Base-by-base conservation (phyloP, 192 early-diverging fungal genomes). In the Phycomyces blakesleeanus region DNA sequence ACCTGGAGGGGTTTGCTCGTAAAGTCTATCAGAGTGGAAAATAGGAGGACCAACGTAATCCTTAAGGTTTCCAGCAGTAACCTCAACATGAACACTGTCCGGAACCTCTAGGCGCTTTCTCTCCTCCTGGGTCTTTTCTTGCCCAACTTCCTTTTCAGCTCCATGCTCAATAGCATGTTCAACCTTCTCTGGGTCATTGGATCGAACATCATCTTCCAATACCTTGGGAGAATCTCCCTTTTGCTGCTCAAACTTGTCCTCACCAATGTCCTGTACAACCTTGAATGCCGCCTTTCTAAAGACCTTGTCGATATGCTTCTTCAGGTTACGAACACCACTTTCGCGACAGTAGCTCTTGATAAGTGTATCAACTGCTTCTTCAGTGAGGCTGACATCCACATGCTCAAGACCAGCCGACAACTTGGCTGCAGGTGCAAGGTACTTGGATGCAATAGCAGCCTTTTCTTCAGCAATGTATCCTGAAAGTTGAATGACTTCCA, bases 241-340 rank as follows among this genome's bases (percentile, higher is more conserved):
- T 47, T 47, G 15, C 12, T 47, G 15, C 18, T n/a, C 44, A 47
- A 18, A 34, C 29, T 34, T 34, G 29, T 34, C 18, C 6, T 29
- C 25, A 29, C 42, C 59, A 16, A 44, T 5, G 15, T 47, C 27
- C 41, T 47, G 25, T 18, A 61, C 59, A 14, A 61, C 42, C 27
- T 61, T 41, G 42, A 29, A 51, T 21, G 97, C 97, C 3, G 95
- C 93, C 77, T 99, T 99, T 50, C 97, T 86, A 83, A 88, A 99
- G 24, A 99, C 87, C 80, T 99, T 99, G 57, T 99, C 97, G 37
- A 99, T 92, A 47, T 98, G 95, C 77, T 99, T 98, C 78, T 99
- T 99, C 55, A 99, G 76, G 67, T 95, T 97, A 55, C 97, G 85
- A 38, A 99, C 97, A 29, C 97, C 97, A 69, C 90, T 94, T 77